phyloP scores from a whole-genome alignment of 495 filamentous ascomycete genomes.

The Podospora bellae-mahoneyi region DNA sequence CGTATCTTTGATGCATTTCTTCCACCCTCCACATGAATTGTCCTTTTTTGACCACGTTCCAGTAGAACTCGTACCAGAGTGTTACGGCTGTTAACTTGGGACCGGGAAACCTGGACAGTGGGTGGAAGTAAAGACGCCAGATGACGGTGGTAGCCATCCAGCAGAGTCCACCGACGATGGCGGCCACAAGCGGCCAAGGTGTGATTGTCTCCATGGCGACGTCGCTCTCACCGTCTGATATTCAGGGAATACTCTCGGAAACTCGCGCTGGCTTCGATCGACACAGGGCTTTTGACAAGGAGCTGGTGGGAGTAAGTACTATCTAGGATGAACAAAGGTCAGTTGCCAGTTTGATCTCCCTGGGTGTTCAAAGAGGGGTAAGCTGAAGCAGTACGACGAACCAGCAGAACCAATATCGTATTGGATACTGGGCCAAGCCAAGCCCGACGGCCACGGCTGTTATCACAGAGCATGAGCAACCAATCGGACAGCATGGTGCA shows the following conservation, averaged over 20 bases:
- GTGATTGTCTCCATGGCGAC: background rate
- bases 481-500: background rate
- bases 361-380: background rate
- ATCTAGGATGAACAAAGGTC: background rate
- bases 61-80: slow-evolving; percentile 49
- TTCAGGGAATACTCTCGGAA: background rate
- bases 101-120: slow-evolving; percentile 49
- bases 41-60: slow-evolving; percentile 23
- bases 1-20: slow-evolving; percentile 30
- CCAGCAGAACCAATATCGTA: background rate
- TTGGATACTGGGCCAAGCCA: background rate
- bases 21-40: slow-evolving; percentile 20
- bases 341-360: background rate
- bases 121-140: slow-evolving; percentile 52
- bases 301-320: background rate
- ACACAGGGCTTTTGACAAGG: background rate
- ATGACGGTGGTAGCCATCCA: slow-evolving; percentile 16
- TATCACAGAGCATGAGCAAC: background rate
- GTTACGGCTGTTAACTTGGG: slow-evolving; percentile 52
- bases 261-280: background rate
- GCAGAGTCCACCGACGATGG: background rate
- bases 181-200: background rate
- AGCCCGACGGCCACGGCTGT: background rate
- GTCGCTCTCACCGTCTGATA: background rate
- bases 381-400: background rate